Conservation (phyloP, 192 early-diverging fungal species). For the Backusella liffmaniae region DNA sequence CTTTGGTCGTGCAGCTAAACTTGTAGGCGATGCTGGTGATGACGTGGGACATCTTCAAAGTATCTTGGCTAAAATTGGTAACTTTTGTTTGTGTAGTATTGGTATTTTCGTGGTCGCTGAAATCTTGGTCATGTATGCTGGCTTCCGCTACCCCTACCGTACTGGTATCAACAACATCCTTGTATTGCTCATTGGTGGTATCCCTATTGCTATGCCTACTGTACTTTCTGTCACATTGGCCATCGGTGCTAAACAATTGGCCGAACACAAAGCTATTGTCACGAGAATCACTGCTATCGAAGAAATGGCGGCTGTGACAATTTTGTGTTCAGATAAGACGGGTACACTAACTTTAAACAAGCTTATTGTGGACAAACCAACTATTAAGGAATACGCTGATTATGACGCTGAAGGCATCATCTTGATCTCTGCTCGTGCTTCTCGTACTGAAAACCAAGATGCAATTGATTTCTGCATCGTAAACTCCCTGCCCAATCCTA, state of each 20-base stretch:
- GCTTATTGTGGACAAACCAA: constrained; percentile 66
- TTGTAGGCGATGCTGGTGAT: constrained; percentile 70
- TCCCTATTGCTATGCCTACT: constrained; percentile 82
- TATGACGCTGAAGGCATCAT: constrained; percentile 59
- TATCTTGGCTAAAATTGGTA: constrained; percentile 74
- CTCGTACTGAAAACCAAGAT: constrained; percentile 75
- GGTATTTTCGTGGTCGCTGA: constrained; percentile 69
- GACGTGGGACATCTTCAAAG: constrained; percentile 74
- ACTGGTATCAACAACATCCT: constrained; percentile 79
- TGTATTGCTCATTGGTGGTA: constrained; percentile 77
- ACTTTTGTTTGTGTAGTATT: constrained; percentile 73
- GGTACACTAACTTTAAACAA: constrained; percentile 93
- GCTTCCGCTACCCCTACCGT: constrained; percentile 66
- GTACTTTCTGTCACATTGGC: constrained; percentile 78
- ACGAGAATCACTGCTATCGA: constrained; percentile 81
- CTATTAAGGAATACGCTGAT: constrained; percentile 70
- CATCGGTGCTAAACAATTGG: constrained; percentile 78
- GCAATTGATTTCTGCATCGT: constrained; percentile 79
- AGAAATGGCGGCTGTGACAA: constrained; percentile 76
- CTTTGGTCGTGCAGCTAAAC: constrained; percentile 80
- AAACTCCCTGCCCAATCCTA: constrained; percentile 58
- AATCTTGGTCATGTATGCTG: constrained; percentile 70
- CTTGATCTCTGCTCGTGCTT: constrained; percentile 70
- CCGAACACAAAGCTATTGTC: constrained; percentile 81
- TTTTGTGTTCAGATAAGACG: constrained; percentile 94